Conservation (phyloP, 768 basidiomycete species). For the Calocybe cyanea region DNA sequence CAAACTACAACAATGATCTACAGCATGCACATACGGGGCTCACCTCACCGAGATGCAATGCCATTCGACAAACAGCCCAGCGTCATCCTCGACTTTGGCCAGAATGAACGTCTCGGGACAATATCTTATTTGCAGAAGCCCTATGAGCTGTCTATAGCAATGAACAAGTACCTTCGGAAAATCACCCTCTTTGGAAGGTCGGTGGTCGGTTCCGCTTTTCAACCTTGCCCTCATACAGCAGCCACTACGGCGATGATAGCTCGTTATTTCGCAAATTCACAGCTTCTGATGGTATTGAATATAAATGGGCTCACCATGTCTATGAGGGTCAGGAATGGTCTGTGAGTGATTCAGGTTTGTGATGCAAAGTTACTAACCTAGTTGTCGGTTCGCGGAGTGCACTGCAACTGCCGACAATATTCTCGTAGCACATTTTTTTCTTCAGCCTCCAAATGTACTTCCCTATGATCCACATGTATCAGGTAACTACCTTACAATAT, state of each 20-base stretch:
- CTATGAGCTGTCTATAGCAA: conserved; percentile 44
- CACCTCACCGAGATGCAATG: conserved; percentile 52
- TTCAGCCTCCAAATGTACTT: conserved; percentile 1
- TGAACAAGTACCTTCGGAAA: conserved; percentile 62
- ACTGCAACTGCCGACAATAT: conserved; percentile 2
- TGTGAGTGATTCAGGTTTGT: conserved; percentile 38
- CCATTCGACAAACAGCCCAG: conserved; percentile 51
- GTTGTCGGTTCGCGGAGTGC: conserved; percentile 4
- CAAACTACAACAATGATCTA: conserved; percentile 51
- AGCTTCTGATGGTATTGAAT: conserved; percentile 67
- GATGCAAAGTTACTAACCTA: conserved; percentile 1
- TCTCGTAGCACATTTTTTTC: conserved; percentile 9
- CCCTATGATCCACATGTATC: conserved; percentile 10
- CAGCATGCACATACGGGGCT: conserved; percentile 61
- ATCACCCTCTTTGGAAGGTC: conserved; percentile 65
- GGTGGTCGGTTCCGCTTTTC: conserved; percentile 21
- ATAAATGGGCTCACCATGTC: conserved; percentile 59
- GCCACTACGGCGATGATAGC: conserved; percentile 26
- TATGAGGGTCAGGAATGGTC: conserved; percentile 69
- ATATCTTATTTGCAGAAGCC: conserved; percentile 48
- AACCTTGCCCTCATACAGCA: not conserved
- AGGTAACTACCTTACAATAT: conserved; percentile 14
- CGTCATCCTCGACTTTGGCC: conserved; percentile 57
- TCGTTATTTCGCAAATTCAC: conserved; percentile 66
- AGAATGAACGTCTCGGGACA: conserved; percentile 55